Conservation (phyloP, 1,139 yeast genomes). For the Taphrina communis region DNA sequence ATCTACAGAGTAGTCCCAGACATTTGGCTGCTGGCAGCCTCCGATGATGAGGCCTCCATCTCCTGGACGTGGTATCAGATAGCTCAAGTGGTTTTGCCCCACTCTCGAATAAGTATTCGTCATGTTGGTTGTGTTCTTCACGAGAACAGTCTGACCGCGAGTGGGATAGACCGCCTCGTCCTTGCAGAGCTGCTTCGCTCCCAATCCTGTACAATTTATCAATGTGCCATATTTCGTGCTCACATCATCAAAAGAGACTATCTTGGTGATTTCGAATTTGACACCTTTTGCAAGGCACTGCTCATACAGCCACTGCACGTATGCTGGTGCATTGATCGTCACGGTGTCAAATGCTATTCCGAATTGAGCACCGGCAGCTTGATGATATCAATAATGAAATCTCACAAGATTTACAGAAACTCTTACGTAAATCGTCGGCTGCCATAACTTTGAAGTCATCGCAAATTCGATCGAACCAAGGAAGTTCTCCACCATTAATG, state of each 20-base stretch:
- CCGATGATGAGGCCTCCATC: slow-evolving; percentile 65
- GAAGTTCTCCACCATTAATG: slow-evolving; percentile 26
- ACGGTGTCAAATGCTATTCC: slow-evolving; percentile 59
- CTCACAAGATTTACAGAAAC: neutral
- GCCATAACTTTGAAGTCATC: slow-evolving; percentile 41
- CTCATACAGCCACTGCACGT: slow-evolving; percentile 57
- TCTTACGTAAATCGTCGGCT: slow-evolving; percentile 50
- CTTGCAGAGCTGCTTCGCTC: slow-evolving; percentile 64
- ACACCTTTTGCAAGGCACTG: slow-evolving; percentile 56
- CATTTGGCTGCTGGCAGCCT: slow-evolving; percentile 64
- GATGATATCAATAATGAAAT: neutral
- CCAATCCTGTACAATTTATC: slow-evolving; percentile 70
- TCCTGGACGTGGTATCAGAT: slow-evolving; percentile 65
- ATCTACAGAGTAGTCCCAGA: slow-evolving; percentile 63
- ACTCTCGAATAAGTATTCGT: slow-evolving; percentile 45
- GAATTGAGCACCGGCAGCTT: slow-evolving; percentile 49
- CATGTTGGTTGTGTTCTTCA: slow-evolving; percentile 51
- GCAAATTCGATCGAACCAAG: slow-evolving; percentile 29
- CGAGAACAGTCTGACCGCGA: slow-evolving; percentile 69
- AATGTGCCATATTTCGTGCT: slow-evolving; percentile 54
- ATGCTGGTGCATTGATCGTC: slow-evolving; percentile 60
- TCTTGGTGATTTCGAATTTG: slow-evolving; percentile 47
- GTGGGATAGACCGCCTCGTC: slow-evolving; percentile 64
- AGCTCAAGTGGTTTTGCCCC: slow-evolving; percentile 49
- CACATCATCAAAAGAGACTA: slow-evolving; percentile 59